These are phyloP conservation scores for Talaromyces sp. DNA, from an alignment of 2,329 filamentous ascomycete species.

Conservation along the genomic window DNA sequence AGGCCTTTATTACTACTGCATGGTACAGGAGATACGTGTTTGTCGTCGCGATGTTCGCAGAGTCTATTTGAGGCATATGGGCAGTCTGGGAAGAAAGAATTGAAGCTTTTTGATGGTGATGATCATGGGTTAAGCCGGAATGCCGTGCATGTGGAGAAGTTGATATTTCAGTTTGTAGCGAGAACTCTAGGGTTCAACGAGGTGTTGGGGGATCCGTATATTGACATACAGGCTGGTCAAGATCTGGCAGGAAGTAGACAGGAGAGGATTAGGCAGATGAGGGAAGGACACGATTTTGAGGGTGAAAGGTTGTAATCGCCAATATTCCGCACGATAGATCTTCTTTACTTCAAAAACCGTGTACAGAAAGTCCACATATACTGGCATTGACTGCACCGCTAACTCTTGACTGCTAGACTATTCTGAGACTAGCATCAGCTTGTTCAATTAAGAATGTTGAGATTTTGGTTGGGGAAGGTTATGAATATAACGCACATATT, in stretches of 20 bases:
- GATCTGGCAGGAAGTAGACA: constrained; percentile 25
- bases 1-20: constrained; percentile 40
- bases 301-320: constrained; percentile 29
- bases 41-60: constrained; percentile 35
- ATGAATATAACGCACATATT: too few species aligned
- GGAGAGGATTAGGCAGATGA: constrained; percentile 31
- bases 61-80: constrained; percentile 39
- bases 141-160: constrained; percentile 36
- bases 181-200: constrained; percentile 32
- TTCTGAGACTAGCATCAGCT: too few species aligned
- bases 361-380: not conserved
- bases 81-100: constrained; percentile 27
- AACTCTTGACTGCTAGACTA: not conserved
- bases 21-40: constrained; percentile 38
- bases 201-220: constrained; percentile 17
- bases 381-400: not conserved
- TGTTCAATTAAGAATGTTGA: too few species aligned
- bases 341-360: not conserved
- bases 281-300: constrained; percentile 37
- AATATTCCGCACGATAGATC: not conserved
- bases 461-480: too few species aligned
- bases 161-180: constrained; percentile 41
- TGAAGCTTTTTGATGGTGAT: constrained; percentile 42
- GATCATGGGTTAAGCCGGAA: constrained; percentile 43
- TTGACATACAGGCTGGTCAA: constrained; percentile 21